Percentiles rank a stretch among this genome's conserved stretches.
These are phyloP conservation scores for Pseudopyricularia cyperi DNA, from an alignment of 2,329 filamentous ascomycete species.

Conservation along the genomic window DNA sequence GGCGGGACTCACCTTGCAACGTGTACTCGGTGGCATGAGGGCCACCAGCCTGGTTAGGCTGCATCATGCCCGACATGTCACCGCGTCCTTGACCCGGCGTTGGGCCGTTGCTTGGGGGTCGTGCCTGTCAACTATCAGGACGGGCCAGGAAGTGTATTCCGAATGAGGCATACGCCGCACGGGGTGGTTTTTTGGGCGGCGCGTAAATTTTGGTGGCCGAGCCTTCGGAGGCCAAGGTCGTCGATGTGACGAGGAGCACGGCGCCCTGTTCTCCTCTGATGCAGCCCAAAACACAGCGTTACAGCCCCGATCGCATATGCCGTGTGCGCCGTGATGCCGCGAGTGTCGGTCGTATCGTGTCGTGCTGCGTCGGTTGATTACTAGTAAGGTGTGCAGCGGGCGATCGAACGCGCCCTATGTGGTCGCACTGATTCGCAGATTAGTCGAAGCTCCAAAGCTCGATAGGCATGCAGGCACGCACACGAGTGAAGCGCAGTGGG, in stretches of 20 bases:
- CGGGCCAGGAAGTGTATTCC: neutral
- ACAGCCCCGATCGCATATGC: neutral
- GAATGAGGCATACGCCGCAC: neutral
- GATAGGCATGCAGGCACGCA: neutral
- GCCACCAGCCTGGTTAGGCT: conserved; percentile 32
- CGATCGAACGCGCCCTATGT: neutral
- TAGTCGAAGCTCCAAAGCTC: neutral
- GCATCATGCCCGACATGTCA: conserved; percentile 31
- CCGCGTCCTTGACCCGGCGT: conserved; percentile 21
- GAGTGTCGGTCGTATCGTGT: neutral
- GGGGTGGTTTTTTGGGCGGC: neutral
- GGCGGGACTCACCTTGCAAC: conserved; percentile 30
- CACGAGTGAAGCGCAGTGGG: neutral
- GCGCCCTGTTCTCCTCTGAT: neutral
- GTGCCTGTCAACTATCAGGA: conserved; percentile 21
- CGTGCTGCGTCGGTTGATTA: neutral
- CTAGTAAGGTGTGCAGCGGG: neutral
- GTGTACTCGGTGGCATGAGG: conserved; percentile 50
- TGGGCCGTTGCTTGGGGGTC: conserved; percentile 23
- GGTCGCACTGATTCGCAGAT: neutral
- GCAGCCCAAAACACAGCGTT: neutral
- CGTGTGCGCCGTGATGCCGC: neutral
- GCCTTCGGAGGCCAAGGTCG: neutral
- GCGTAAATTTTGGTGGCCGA: neutral
- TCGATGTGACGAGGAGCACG: neutral